Conservation (phyloP, 306 rosid genomes). For the Myrica gale region DNA sequence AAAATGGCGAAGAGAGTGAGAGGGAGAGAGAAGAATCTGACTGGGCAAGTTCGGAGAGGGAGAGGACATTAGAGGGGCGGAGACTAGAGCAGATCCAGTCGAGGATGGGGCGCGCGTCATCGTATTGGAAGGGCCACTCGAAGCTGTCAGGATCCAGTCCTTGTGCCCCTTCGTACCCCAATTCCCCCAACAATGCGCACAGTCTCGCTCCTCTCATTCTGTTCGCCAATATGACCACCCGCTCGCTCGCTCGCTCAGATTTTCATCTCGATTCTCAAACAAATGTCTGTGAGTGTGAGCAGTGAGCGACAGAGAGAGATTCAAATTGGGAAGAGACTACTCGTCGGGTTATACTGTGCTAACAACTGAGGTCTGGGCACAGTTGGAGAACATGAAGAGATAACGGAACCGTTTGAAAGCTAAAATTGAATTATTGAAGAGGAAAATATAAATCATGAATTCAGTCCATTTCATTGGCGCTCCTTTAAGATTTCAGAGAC, state of each 20-base stretch:
- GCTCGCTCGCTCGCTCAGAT: background rate
- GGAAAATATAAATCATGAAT: no score
- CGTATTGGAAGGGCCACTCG: slow-evolving; percentile 94
- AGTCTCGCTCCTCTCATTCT: slow-evolving; percentile 68
- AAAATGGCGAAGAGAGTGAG: background rate
- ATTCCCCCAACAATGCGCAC: slow-evolving; percentile 61
- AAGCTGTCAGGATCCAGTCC: slow-evolving; percentile 82
- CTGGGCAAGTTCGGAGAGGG: slow-evolving; percentile 77
- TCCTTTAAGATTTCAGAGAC: no score
- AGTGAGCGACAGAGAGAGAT: background rate
- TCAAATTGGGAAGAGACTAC: no score
- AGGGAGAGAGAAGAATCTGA: slow-evolving; percentile 24
- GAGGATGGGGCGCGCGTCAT: slow-evolving; percentile 82
- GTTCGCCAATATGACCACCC: background rate
- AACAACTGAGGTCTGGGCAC: no score
- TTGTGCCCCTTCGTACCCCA: slow-evolving; percentile 64
- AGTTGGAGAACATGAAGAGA: no score
- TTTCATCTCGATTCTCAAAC: background rate
- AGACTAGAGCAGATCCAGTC: slow-evolving; percentile 95
- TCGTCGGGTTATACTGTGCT: no score
- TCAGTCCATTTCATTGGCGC: no score
- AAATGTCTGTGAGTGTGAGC: background rate
- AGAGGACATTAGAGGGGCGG: slow-evolving; percentile 84
- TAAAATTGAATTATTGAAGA: no score
- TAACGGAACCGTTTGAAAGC: no score